Evolutionary conservation across 305 asterid genomes (phyloP).

Genomic region (Fraxinus xanthoxyloides): DNA sequence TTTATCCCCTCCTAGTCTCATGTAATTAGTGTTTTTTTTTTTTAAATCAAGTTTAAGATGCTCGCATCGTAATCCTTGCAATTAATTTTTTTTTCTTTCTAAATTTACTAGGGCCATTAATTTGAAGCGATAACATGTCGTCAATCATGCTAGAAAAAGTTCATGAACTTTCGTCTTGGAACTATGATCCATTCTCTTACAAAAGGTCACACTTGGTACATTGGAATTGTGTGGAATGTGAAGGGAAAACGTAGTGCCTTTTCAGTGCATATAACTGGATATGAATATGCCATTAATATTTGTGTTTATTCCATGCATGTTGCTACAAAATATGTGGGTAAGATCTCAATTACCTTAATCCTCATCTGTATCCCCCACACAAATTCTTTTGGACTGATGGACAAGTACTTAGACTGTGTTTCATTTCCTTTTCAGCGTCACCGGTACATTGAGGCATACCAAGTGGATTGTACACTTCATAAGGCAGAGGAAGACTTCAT

Average conservation of each 20-base stretch:
- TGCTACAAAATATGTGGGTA: conserved; percentile 6
- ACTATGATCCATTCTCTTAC: background rate
- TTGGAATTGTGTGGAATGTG: background rate
- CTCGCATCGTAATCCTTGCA: background rate
- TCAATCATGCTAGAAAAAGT: background rate
- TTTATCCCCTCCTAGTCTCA: background rate
- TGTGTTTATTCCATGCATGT: background rate
- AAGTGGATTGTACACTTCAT: conserved; percentile 70
- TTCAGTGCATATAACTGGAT: background rate
- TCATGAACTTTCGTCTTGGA: background rate
- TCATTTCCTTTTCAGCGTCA: conserved; percentile 56
- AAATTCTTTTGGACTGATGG: conserved; percentile 8
- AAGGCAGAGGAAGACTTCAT: conserved; percentile 64
- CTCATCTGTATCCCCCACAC: background rate
- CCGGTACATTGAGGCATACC: conserved; percentile 82
- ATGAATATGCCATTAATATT: background rate
- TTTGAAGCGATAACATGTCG: background rate
- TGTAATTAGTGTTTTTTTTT: background rate
- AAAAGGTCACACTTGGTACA: background rate
- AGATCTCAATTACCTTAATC: conserved; percentile 7
- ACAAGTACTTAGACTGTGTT: conserved; percentile 13
- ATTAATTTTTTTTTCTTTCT: background rate
- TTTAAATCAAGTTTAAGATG: background rate
- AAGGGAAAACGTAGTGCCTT: background rate
- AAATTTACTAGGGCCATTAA: background rate